A percentile compares a stretch with the other conserved stretches of the same genome.
phyloP scores from a whole-genome alignment of 768 basidiomycete genomes.

The Trametes cingulata region DNA sequence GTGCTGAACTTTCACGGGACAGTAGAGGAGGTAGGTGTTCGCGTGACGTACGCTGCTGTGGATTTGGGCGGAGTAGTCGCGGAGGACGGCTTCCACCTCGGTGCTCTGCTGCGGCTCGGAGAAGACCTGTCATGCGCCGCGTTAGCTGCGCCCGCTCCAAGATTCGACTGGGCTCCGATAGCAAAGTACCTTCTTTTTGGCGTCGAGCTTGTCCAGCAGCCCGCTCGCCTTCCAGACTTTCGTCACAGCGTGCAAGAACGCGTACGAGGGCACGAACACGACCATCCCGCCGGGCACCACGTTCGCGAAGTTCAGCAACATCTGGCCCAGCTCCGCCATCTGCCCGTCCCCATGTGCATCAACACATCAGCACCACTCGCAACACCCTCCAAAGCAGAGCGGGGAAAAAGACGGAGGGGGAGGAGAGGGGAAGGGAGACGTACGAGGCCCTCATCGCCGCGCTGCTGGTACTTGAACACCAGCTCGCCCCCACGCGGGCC shows the following conservation, averaged over 20 bases:
- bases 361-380: too few species aligned
- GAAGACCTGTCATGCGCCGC: slow-evolving; percentile 59
- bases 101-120: slow-evolving; percentile 77
- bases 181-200: slow-evolving; percentile 70
- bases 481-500: slow-evolving; percentile 75
- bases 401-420: too few species aligned
- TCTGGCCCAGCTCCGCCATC: slow-evolving; percentile 82
- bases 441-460: slow-evolving; percentile 60
- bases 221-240: slow-evolving; percentile 65
- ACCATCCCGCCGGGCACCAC: slow-evolving; percentile 87
- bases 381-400: too few species aligned
- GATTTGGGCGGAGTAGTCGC: slow-evolving; percentile 64
- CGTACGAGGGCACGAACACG: slow-evolving; percentile 93
- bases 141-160: not conserved
- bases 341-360: too few species aligned
- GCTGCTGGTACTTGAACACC: slow-evolving; percentile 79
- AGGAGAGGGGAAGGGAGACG: slow-evolving; percentile 32
- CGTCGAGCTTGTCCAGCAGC: slow-evolving; percentile 56
- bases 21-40: not conserved
- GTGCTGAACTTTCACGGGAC: not conserved
- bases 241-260: slow-evolving; percentile 70
- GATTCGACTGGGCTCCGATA: not conserved
- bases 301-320: slow-evolving; percentile 75
- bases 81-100: slow-evolving; percentile 73
- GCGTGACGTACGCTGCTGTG: slow-evolving; percentile 1